A percentile compares a stretch with the other conserved stretches of the same genome.
phyloP scores from a whole-genome alignment of 2,329 filamentous ascomycete species.

The Fusarium domesticum region DNA sequence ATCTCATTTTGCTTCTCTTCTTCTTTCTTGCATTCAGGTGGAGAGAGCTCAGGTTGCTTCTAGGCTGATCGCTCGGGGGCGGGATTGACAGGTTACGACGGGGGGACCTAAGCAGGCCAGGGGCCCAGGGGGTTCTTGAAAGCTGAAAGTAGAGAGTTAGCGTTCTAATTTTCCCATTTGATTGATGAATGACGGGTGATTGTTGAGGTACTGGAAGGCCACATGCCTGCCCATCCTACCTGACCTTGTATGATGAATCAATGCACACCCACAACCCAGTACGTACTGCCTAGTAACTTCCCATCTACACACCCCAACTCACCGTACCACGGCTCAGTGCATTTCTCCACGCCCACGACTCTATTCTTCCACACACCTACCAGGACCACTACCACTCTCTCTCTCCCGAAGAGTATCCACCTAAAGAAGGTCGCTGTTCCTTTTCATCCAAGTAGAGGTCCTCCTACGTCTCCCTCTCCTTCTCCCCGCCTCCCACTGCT shows the following conservation, averaged over 20 bases:
- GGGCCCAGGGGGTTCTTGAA: not conserved
- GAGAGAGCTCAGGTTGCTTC: constrained; percentile 13
- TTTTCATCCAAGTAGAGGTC: constrained; percentile 16
- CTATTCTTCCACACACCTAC: not conserved
- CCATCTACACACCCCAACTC: no score
- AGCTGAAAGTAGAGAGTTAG: no score
- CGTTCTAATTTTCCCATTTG: no score
- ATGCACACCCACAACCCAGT: no score
- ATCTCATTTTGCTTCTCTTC: constrained; percentile 24
- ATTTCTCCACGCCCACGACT: not conserved
- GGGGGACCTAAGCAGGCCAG: not conserved
- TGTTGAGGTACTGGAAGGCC: no score
- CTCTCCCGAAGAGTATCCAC: constrained; percentile 11
- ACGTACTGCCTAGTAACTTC: no score
- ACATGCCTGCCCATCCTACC: no score
- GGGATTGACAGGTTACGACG: constrained; percentile 30
- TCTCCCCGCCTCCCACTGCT: constrained; percentile 11
- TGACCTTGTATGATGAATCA: no score
- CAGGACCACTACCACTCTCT: constrained; percentile 1
- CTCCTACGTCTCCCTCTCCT: constrained; percentile 11
- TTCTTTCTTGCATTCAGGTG: constrained; percentile 25
- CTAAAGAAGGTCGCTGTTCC: constrained; percentile 16
- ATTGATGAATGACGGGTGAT: no score
- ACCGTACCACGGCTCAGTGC: no score
- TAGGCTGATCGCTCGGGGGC: constrained; percentile 29